Conservation (phyloP, 768 basidiomycete species). For the Calocera viscosa region DNA sequence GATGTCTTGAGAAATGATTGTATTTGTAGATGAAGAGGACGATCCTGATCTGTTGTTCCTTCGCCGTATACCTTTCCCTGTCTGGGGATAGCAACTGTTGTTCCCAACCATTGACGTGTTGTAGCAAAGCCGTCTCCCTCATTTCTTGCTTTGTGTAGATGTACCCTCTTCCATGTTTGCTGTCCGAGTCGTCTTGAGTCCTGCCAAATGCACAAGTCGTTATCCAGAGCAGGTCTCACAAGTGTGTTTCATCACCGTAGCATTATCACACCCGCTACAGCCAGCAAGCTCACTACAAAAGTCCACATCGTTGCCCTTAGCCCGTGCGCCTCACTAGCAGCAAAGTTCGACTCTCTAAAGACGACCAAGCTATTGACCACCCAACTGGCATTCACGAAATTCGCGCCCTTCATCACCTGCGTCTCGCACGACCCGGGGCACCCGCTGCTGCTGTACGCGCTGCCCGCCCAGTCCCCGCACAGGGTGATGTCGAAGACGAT, state of each 20-base stretch:
- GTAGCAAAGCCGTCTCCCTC: background rate
- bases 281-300: background rate
- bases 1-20: background rate
- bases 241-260: background rate
- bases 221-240: background rate
- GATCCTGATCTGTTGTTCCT: background rate
- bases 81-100: background rate
- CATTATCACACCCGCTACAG: background rate
- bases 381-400: background rate
- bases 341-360: background rate
- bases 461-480: constrained; percentile 41
- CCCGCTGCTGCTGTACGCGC: background rate
- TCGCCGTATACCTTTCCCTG: background rate
- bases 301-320: background rate
- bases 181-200: background rate
- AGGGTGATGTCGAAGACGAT: constrained; percentile 75
- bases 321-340: background rate
- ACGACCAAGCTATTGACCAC: background rate
- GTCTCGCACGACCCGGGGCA: background rate
- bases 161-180: background rate
- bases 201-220: background rate
- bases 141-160: background rate
- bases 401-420: background rate
- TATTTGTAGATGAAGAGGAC: background rate
- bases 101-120: background rate